Conservation (phyloP, 2,329 filamentous ascomycete species). For the Emmonsia crescens region DNA sequence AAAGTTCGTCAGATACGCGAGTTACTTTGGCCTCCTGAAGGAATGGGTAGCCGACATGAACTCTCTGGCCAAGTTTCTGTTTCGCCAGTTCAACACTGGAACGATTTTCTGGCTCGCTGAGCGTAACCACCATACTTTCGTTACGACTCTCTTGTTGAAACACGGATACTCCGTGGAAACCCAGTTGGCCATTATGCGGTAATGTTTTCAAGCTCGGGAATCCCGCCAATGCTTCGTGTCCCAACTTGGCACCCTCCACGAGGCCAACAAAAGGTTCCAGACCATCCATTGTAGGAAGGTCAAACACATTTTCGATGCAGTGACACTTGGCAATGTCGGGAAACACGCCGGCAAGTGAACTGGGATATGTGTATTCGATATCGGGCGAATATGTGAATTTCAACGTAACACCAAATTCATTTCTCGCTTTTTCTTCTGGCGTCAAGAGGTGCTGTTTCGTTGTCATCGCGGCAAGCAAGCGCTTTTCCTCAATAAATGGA, state of each 20-base stretch:
- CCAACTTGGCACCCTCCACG: slow-evolving; percentile 73
- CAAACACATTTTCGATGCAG: slow-evolving; percentile 93
- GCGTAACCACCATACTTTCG: slow-evolving; percentile 86
- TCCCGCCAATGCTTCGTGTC: slow-evolving; percentile 72
- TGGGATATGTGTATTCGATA: slow-evolving; percentile 72
- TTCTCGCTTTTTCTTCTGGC: slow-evolving; percentile 67
- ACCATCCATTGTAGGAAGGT: slow-evolving; percentile 84
- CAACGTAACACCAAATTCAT: slow-evolving; percentile 81
- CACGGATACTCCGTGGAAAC: slow-evolving; percentile 82
- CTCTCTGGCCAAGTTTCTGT: slow-evolving; percentile 68
- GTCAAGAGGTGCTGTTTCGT: slow-evolving; percentile 70
- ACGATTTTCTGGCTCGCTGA: slow-evolving; percentile 62
- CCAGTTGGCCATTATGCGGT: slow-evolving; percentile 68
- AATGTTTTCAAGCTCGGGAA: slow-evolving; percentile 86
- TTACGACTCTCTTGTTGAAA: slow-evolving; percentile 95
- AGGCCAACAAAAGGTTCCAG: slow-evolving; percentile 75
- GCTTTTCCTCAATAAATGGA: slow-evolving; percentile 90
- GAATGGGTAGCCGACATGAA: slow-evolving; percentile 91
- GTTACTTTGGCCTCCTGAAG: slow-evolving; percentile 86
- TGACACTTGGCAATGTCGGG: slow-evolving; percentile 77
- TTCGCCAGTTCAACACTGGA: slow-evolving; percentile 64
- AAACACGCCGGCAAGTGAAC: slow-evolving; percentile 79
- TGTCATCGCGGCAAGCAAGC: slow-evolving; percentile 74
- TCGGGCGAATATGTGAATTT: slow-evolving; percentile 82
- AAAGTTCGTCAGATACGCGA: slow-evolving; percentile 84